Evolutionary conservation across 208 protist genomes (phyloP), one percentile per base, ranked within the genome.

Genomic region (Wallacemonas sp.): DNA sequence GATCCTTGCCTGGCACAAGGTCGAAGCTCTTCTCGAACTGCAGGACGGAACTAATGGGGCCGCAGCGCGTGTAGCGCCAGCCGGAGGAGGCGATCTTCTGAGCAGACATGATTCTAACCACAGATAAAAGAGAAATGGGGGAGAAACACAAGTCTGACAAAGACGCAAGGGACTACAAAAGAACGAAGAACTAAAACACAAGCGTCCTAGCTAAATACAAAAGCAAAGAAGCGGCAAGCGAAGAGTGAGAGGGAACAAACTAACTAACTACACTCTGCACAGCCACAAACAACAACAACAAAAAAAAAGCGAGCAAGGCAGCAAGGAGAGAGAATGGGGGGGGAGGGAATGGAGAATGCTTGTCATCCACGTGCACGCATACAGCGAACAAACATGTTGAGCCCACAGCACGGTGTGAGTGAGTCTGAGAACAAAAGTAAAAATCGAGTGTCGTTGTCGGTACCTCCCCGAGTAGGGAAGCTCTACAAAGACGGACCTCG

Each of bases 61-160:
- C 87, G 62, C 73, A 76, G 29, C 87, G 84, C 16, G 70, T 61
- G 62, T 91, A 93, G 16, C 82, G 76, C 84, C 84, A 93, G 4
- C 84, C 87, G 14, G 54, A 75, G 23, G 81, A 77, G 31, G 82
- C 54, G n/a, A 86, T 61, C 67, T 87, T 88, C 18, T 38, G 32
- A 36, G 49, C 49, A 14, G 79, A 78, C 84, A 91, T 89, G 36
- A 14, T 41, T 14, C 36, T 41, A 7, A 41, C 36, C 10, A 41
- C 14, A 7, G 7, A 41, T 57, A 2, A 41, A n/a, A 65, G 16
- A 63, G 65, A 61, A 29, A 61, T n/a, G n/a, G n/a, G n/a, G n/a
- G 32, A 69, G 16, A 42, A 62, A 57, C 4, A 5, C 16, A 64
- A 48, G 50, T 25, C 18, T 33, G 29, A 31, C 12, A 5, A 18